phyloP scores from a whole-genome alignment of 345 rosid species.

The Raphanus raphanistrum region DNA sequence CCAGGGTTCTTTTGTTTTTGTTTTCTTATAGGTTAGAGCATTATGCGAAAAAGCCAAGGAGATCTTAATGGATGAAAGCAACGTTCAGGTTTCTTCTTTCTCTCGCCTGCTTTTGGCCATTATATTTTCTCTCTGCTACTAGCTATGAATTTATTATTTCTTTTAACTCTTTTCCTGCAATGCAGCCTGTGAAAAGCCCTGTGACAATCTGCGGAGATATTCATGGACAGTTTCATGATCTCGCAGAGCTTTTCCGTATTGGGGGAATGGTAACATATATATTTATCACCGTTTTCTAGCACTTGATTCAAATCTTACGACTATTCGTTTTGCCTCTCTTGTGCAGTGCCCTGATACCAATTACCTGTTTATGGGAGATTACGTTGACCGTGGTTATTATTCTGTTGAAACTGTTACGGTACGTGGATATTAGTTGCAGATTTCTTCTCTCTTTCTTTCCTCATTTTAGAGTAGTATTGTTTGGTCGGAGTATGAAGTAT shows the following conservation, averaged over 20 bases:
- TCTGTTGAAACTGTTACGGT: conserved; percentile 98
- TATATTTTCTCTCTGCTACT: conserved; percentile 17
- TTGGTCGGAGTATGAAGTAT: conserved; percentile 9
- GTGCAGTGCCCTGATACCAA: conserved; percentile 91
- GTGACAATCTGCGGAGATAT: conserved; percentile 98
- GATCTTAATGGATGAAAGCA: conserved; percentile 96
- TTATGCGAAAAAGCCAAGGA: conserved; percentile 96
- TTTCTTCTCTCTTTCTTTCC: no score
- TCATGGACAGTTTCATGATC: conserved; percentile 98
- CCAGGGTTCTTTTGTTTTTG: no score
- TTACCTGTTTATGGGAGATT: conserved; percentile 97
- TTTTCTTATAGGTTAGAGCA: conserved; percentile 57
- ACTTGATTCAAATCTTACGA: not conserved
- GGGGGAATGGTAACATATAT: conserved; percentile 75
- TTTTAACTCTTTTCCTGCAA: not conserved
- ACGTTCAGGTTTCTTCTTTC: conserved; percentile 73
- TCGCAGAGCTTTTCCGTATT: conserved; percentile 95
- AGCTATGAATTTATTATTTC: not conserved
- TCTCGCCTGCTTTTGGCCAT: not conserved
- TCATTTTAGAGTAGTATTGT: conserved; percentile 7
- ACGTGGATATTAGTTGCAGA: conserved; percentile 21
- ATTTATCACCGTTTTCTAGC: not conserved
- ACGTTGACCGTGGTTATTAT: conserved; percentile 96
- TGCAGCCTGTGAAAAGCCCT: conserved; percentile 93
- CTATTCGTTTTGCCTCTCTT: conserved; percentile 5